phyloP scores from a whole-genome alignment of 164 flowering plant genomes.

The Annona cherimola region DNA sequence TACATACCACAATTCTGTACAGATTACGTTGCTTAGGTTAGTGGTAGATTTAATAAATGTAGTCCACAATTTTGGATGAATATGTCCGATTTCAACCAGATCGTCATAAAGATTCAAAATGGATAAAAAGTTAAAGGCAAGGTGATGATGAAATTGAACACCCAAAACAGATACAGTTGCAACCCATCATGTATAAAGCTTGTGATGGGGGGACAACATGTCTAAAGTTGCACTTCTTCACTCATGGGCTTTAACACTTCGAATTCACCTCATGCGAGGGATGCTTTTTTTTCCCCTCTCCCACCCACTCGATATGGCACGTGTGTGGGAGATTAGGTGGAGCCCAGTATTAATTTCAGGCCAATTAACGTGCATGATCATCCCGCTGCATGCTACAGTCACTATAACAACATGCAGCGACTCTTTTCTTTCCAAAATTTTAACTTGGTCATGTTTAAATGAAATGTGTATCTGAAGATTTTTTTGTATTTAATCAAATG shows the following conservation, averaged over 20 bases:
- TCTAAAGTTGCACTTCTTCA: conserved; percentile 6
- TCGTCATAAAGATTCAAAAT: neutral
- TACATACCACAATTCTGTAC: neutral
- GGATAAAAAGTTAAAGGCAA: neutral
- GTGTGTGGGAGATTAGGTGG: neutral
- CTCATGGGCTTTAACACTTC: conserved; percentile 16
- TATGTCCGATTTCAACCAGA: neutral
- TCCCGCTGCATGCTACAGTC: too few relatives aligned
- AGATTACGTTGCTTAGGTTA: neutral
- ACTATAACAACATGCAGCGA: too few relatives aligned
- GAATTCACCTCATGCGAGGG: conserved; percentile 7
- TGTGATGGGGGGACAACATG: conserved; percentile 12
- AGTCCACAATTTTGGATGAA: neutral
- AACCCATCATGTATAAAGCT: conserved; percentile 6
- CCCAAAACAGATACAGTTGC: conserved; percentile 10
- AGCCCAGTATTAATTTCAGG: too few relatives aligned
- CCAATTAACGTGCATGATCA: too few relatives aligned
- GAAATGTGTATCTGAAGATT: too few relatives aligned
- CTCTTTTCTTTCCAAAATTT: too few relatives aligned
- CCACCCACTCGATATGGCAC: neutral
- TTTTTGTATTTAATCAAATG: too few relatives aligned
- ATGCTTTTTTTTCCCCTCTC: neutral
- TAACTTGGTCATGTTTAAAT: too few relatives aligned
- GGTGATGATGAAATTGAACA: neutral
- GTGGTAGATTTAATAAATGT: neutral